Evolutionary conservation across 257 asterid species (phyloP).

Genomic region (Plantago elongata): DNA sequence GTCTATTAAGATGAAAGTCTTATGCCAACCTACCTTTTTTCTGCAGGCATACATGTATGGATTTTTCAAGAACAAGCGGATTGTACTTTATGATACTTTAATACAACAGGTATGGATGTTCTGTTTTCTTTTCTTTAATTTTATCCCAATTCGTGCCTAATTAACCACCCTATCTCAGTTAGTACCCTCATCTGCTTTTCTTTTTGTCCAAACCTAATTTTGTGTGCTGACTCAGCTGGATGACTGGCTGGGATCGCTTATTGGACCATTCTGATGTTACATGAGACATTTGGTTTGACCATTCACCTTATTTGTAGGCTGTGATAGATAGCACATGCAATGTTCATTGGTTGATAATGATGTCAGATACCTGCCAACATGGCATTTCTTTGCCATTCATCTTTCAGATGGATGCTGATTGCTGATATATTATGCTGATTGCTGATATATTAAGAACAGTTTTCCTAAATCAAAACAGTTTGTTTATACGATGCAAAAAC

Average conservation of each 20-base stretch:
- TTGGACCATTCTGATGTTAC: neutral
- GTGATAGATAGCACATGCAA: neutral
- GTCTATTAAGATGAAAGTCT: slow-evolving; percentile 8
- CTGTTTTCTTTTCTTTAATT: neutral
- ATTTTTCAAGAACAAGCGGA: slow-evolving; percentile 87
- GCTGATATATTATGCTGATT: too few relatives aligned
- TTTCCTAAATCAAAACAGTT: too few relatives aligned
- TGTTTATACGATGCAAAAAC: too few relatives aligned
- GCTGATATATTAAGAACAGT: too few relatives aligned
- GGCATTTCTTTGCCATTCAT: too few relatives aligned
- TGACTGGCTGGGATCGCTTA: neutral
- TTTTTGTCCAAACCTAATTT: slow-evolving; percentile 14
- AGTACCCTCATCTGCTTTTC: slow-evolving; percentile 8
- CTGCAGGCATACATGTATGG: slow-evolving; percentile 98
- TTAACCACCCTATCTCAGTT: slow-evolving; percentile 8
- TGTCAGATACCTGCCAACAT: neutral
- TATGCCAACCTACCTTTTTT: slow-evolving; percentile 18
- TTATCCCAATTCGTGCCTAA: neutral
- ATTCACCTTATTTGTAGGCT: neutral
- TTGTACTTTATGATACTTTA: slow-evolving; percentile 93
- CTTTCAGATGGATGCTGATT: too few relatives aligned
- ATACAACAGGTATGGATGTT: slow-evolving; percentile 77
- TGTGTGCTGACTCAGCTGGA: slow-evolving; percentile 7
- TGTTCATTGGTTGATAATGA: neutral
- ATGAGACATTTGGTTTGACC: too few relatives aligned